Percentiles rank a stretch among this genome's conserved stretches.
phyloP scores from a whole-genome alignment of 768 basidiomycete genomes.

The Sutorius australiensis region DNA sequence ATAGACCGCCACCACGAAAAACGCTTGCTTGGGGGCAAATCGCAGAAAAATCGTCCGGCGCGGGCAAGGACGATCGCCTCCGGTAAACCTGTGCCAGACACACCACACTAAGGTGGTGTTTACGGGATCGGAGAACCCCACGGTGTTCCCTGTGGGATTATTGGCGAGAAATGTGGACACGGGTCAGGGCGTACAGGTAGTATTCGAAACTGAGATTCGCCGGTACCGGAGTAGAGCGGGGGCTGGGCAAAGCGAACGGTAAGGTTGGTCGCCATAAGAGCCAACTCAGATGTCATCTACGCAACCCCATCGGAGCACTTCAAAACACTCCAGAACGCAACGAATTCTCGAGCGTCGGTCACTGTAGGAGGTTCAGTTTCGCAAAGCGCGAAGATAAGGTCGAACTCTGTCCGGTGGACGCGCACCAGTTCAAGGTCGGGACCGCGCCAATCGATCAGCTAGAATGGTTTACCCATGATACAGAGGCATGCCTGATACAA shows the following conservation, averaged over 20 bases:
- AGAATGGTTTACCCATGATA: not conserved
- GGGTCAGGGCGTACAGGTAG: not conserved
- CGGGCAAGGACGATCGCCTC: slow-evolving; percentile 1
- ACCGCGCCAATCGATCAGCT: not conserved
- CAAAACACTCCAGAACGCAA: not conserved
- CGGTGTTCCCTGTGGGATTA: not conserved
- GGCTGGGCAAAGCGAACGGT: not conserved
- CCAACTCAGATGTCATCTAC: rapidly evolving
- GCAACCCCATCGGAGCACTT: not conserved
- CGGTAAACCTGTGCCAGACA: too few species aligned
- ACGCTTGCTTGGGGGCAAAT: not conserved
- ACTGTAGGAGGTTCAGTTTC: not conserved
- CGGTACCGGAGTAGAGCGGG: not conserved
- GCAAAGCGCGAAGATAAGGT: not conserved
- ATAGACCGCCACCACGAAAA: not conserved
- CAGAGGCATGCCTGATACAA: not conserved
- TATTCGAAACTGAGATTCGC: not conserved
- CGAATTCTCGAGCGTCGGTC: not conserved
- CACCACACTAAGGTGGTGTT: too few species aligned
- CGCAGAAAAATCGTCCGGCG: not conserved
- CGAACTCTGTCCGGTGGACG: not conserved
- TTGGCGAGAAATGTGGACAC: not conserved
- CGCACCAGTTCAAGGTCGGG: not conserved
- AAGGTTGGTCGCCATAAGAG: slow-evolving; percentile 5
- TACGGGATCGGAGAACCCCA: too few species aligned